Base-by-base conservation (phyloP, 1,284 basidiomycete species). In the Naganishia sp. region DNA sequence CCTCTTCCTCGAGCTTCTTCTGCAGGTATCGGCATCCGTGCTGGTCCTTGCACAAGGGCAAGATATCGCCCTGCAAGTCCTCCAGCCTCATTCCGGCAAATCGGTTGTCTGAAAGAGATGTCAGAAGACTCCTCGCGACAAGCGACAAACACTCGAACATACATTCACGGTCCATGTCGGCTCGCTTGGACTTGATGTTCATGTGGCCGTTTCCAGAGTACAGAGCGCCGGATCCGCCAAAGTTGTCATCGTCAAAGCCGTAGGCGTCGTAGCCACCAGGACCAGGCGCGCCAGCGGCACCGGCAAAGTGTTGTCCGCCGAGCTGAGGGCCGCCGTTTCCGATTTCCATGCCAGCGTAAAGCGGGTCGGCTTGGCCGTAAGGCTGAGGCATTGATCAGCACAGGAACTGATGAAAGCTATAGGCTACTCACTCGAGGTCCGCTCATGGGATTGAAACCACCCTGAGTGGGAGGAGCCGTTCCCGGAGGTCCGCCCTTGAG, bases 21-120 rank as follows among this genome's bases (percentile, higher is more conserved):
- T 99, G 96, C 66, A 99, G 82, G 78, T 97, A 99, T 45, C 96
- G 88, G 78, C 96, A 99, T 3, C 96, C 96, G 79, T 99, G 96
- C 81, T 99, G 96, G 79, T 99, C 96, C 81, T 98, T 98, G 86
- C 94, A 98, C 36, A 99, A 82, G 16, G 86, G 84, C 33, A 94
- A 87, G 72, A 99, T 94, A 79, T 98, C 92, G 69, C 95, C 95
- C 72, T 90, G 88, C 53, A 99, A 83, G 75, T 99, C 96, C 78
- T 99, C 96, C 64, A 99, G 84, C 59, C 93, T 88, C 52, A 93
- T 95, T 33, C 93, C 92, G 31, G 94, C 88, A 78, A 96, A 97
- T 11, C 94, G 88, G 81, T 97, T 97, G 79, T 94, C 91, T 92
- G 68, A 11, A 54, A 48, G 54, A 49, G 46, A 36, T 7, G 23